These are phyloP conservation scores for Artemisia annua DNA, from an alignment of 129 eudicot genomes.

Conservation along the genomic window DNA sequence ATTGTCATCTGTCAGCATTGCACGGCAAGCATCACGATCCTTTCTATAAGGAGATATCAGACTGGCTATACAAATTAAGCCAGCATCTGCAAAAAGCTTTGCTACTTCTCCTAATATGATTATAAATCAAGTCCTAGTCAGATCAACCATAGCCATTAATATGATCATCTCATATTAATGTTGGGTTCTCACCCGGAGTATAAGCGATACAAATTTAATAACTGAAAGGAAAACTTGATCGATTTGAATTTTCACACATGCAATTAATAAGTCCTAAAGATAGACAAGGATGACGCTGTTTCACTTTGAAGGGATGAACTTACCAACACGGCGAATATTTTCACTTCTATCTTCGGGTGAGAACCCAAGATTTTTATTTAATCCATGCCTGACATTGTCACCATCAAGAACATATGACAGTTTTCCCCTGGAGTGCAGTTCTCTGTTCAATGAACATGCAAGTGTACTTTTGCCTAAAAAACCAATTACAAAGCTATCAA, in stretches of 20 bases:
- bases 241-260: background rate
- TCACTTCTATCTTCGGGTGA: constrained; percentile 83
- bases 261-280: background rate
- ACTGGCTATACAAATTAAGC: constrained; percentile 97
- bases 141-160: background rate
- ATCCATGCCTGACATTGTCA: constrained; percentile 94
- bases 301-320: constrained; percentile 16
- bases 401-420: constrained; percentile 98
- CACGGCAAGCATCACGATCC: constrained; percentile 98
- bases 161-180: too few relatives aligned
- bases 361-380: constrained; percentile 93
- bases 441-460: constrained; percentile 85
- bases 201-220: background rate
- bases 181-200: too few relatives aligned
- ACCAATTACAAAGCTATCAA: background rate
- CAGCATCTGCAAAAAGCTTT: constrained; percentile 94
- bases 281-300: too few relatives aligned
- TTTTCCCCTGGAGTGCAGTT: constrained; percentile 79
- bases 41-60: constrained; percentile 93
- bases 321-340: constrained; percentile 97
- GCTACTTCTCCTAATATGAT: constrained; percentile 78
- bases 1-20: constrained; percentile 64
- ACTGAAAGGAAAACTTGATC: background rate
- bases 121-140: constrained; percentile 15
- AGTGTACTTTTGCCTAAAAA: constrained; percentile 92